These are phyloP conservation scores for Hyphopichia fennica DNA, from an alignment of 1,139 yeast species.

Conservation along the genomic window DNA sequence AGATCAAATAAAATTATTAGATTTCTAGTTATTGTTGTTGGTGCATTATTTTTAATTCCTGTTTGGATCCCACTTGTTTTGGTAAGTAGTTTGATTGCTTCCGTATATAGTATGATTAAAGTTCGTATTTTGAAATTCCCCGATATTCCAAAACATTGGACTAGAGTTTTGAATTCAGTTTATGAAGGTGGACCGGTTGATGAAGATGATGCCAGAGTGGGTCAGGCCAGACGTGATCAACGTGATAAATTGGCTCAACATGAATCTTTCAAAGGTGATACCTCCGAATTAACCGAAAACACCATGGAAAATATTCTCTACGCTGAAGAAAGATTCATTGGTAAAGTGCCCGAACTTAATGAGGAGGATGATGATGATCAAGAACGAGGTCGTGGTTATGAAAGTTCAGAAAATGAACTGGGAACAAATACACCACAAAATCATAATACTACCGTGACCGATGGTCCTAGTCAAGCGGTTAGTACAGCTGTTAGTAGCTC, in stretches of 20 bases:
- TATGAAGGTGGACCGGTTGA: slow-evolving; percentile 34
- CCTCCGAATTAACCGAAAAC: slow-evolving; percentile 38
- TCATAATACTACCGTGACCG: background rate
- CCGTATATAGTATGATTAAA: slow-evolving; percentile 38
- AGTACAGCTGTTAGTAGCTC: background rate
- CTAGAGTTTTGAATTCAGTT: slow-evolving; percentile 30
- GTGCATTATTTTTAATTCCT: slow-evolving; percentile 43
- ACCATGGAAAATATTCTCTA: slow-evolving; percentile 41
- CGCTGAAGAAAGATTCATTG: slow-evolving; percentile 34
- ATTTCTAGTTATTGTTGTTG: slow-evolving; percentile 27
- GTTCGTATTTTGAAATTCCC: slow-evolving; percentile 25
- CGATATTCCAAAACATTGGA: slow-evolving; percentile 32
- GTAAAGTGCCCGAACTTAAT: slow-evolving; percentile 11
- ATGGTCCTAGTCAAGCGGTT: no score
- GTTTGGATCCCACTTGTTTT: slow-evolving; percentile 55
- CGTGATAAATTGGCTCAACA: slow-evolving; percentile 28
- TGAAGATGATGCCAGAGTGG: slow-evolving; percentile 32
- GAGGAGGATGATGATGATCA: slow-evolving; percentile 14
- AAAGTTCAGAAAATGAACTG: background rate
- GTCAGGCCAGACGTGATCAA: slow-evolving; percentile 29
- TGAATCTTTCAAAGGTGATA: slow-evolving; percentile 44
- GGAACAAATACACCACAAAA: background rate
- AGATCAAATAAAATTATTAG: slow-evolving; percentile 29
- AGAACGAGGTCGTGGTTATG: slow-evolving; percentile 3
- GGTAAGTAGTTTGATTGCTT: slow-evolving; percentile 37